Evolutionary conservation across 2,329 filamentous ascomycete species (phyloP).

Genomic region (Calcarisporium arbuscula): DNA sequence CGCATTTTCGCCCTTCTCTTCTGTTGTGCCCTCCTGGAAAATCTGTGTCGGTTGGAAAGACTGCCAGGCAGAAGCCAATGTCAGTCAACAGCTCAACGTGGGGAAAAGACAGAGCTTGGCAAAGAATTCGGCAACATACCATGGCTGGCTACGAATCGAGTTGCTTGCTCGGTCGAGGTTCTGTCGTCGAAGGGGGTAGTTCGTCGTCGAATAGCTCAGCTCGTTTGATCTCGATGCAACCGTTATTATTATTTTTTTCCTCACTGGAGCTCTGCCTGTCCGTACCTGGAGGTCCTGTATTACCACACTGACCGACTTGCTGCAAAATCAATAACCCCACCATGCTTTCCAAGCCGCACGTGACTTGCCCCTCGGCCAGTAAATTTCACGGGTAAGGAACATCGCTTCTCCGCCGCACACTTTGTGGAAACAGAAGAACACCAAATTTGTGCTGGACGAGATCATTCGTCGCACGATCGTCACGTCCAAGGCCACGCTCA

Average conservation of each 20-base stretch:
- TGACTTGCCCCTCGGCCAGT: constrained; percentile 33
- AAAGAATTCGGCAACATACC: constrained; percentile 12
- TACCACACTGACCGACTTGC: no score
- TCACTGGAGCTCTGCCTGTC: no score
- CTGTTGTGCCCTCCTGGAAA: constrained; percentile 92
- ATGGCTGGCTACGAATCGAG: constrained; percentile 19
- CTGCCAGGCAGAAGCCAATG: constrained; percentile 23
- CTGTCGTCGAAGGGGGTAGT: constrained; percentile 19
- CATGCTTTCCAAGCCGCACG: constrained; percentile 27
- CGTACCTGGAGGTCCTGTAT: no score
- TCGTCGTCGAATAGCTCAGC: no score
- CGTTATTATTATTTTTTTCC: no score
- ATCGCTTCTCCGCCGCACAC: constrained; percentile 36
- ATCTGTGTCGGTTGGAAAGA: constrained; percentile 91
- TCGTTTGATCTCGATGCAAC: no score
- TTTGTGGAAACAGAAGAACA: constrained; percentile 29
- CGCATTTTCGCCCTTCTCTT: constrained; percentile 99
- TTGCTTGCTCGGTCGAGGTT: constrained; percentile 4
- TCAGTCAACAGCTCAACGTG: constrained; percentile 12
- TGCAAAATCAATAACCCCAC: constrained; percentile 8
- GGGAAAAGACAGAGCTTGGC: not conserved
- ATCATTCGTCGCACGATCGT: not conserved
- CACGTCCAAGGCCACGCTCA: no score
- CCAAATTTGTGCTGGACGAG: constrained; percentile 29
- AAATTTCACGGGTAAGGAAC: constrained; percentile 25